phyloP scores from a whole-genome alignment of 2,329 filamentous ascomycete species.

The Aspergillus terreus region DNA sequence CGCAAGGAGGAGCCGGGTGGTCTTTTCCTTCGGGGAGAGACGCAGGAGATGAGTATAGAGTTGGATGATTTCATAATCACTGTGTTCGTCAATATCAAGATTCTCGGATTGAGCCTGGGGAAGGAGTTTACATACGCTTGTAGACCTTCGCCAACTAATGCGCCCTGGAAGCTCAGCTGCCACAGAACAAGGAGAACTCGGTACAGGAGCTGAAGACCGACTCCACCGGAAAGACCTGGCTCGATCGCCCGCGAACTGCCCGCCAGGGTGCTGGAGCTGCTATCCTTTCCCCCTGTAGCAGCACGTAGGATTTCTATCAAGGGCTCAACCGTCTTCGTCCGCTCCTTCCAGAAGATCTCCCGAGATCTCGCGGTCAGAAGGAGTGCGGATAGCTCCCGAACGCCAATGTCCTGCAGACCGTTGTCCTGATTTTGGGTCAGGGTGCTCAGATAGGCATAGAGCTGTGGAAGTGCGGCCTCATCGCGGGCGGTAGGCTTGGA shows the following conservation, averaged over 20 bases:
- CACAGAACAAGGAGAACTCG: constrained; percentile 90
- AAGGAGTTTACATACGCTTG: constrained; percentile 46
- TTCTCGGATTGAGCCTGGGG: background rate
- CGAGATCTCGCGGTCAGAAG: constrained; percentile 72
- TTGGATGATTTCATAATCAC: constrained; percentile 87
- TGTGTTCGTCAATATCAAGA: constrained; percentile 34
- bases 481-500: constrained; percentile 60
- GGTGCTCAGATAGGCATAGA: constrained; percentile 81
- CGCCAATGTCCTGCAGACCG: constrained; percentile 90
- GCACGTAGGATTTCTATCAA: constrained; percentile 74
- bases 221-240: constrained; percentile 63
- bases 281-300: constrained; percentile 70
- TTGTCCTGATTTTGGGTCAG: constrained; percentile 82
- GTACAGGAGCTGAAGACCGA: constrained; percentile 89
- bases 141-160: constrained; percentile 69
- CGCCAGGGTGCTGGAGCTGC: constrained; percentile 56
- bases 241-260: constrained; percentile 65
- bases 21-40: constrained; percentile 96
- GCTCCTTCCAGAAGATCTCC: constrained; percentile 85
- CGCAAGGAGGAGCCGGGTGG: constrained; percentile 82
- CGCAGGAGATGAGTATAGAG: constrained; percentile 90
- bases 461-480: constrained; percentile 70
- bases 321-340: constrained; percentile 77
- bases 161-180: constrained; percentile 89
- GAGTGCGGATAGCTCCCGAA: constrained; percentile 83